Base-by-base conservation (phyloP, 2,329 filamentous ascomycete species). In the Trichoderma sp. region DNA sequence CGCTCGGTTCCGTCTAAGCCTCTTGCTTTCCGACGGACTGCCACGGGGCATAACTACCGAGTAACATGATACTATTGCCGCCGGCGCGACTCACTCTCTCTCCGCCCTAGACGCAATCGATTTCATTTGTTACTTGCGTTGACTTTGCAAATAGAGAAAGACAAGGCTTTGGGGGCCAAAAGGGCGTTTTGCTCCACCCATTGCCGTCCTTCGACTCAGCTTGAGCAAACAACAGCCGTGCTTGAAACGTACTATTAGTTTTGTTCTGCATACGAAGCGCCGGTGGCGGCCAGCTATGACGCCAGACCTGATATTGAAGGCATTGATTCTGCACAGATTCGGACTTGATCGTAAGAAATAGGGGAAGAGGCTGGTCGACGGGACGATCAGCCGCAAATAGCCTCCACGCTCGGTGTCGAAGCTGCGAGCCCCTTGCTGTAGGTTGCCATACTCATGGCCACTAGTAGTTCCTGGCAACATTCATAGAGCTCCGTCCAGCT, bases 141-240 rank as follows among this genome's bases (percentile, higher is more conserved):
- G 43, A 11, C 10, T 27, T 43, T 33, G 10, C 5, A 52, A 43
- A 66, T 6, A 37, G 29, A 52, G 55, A 67, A n/a, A 49, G 37
- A 67, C 40, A 59, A 29, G 55, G 55, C 63, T 29, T 59, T 58
- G 53, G 57, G 43, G 57, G 49, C 65, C 47, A 61, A 68, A 43
- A 35, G 33, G 13, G 53, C 43, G n/a, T 27, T 24, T 43, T 35
- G 57, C 57, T 68, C 65, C 65, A 61, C 57, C 16, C 43, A 35
- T 43, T 53, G 24, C 33, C 43, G 33, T 53, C 47, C 47, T 43
- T 55, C 33, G 31, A 53, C 57, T 61, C 65, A 31, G 56, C 56
- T 53, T 21, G 19, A 61, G 57, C 65, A 68, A 68, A 68, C 65
- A 61, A 61, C 10, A n/a, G 57, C n/a, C 24, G 8, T 58, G 57